These are phyloP conservation scores for Eimeria necatrix DNA, from an alignment of 169 alveolate species.

Conservation along the genomic window DNA sequence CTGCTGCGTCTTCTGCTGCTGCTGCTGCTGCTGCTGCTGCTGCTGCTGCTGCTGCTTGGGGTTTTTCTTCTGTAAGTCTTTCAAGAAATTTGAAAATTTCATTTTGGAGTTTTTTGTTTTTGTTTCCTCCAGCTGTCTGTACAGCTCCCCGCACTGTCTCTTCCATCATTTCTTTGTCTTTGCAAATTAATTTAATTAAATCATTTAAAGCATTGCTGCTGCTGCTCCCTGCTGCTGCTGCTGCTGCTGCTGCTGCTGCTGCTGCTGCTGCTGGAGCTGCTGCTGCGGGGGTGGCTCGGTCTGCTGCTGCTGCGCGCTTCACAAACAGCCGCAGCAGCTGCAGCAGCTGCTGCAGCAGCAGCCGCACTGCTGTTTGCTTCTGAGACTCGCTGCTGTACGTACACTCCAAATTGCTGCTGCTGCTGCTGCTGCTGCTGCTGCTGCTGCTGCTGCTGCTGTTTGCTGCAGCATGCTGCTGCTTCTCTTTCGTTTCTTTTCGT, in stretches of 20 bases:
- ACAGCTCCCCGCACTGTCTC: neutral
- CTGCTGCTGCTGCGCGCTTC: too few relatives aligned
- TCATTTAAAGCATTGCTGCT: too few relatives aligned
- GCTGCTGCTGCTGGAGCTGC: too few relatives aligned
- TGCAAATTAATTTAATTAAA: too few relatives aligned
- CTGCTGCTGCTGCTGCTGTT: too few relatives aligned
- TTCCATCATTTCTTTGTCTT: neutral
- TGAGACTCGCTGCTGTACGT: neutral
- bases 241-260: too few relatives aligned
- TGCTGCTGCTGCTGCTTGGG: constrained; percentile 3
- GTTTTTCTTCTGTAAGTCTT: neutral
- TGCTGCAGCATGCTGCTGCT: neutral
- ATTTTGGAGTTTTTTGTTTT: neutral
- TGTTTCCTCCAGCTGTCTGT: neutral
- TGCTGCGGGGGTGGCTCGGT: too few relatives aligned
- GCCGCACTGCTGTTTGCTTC: too few relatives aligned
- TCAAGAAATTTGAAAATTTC: neutral
- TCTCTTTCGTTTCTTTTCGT: neutral
- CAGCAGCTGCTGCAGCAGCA: neutral
- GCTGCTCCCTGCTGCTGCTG: too few relatives aligned
- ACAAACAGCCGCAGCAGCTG: neutral
- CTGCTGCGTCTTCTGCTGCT: too few relatives aligned
- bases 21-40: constrained; percentile 31
- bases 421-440: too few relatives aligned
- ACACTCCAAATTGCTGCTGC: too few relatives aligned